phyloP scores from a whole-genome alignment of 2,329 filamentous ascomycete genomes.

The Zymoseptoria passerinii region DNA sequence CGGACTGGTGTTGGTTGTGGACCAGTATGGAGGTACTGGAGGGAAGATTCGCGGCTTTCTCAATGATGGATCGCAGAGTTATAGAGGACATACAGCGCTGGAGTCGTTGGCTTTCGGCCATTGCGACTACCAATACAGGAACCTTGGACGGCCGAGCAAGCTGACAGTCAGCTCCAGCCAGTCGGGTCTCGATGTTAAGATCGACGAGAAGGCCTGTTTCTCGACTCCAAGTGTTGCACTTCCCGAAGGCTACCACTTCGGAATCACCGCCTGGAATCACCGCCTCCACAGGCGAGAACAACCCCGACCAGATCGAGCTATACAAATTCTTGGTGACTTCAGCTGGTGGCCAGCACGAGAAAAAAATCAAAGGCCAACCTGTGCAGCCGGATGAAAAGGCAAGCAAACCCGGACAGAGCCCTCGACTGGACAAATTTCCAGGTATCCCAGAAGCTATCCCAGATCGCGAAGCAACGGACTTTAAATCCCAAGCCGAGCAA shows the following conservation, averaged over 20 bases:
- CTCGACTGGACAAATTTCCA: conserved; percentile 30
- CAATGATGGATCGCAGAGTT: conserved; percentile 81
- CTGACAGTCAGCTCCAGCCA: conserved; percentile 61
- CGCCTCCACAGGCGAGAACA: conserved; percentile 72
- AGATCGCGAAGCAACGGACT: conserved; percentile 27
- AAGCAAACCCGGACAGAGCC: conserved; percentile 14
- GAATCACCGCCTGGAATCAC: conserved; percentile 82
- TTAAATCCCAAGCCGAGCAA: conserved; percentile 48
- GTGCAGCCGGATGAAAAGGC: conserved; percentile 25
- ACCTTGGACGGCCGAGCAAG: conserved; percentile 74
- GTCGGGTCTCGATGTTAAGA: conserved; percentile 62
- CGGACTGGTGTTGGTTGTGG: conserved; percentile 78
- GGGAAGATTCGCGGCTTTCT: conserved; percentile 87
- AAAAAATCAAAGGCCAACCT: conserved; percentile 23
- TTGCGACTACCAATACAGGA: conserved; percentile 84
- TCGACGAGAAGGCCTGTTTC: conserved; percentile 79
- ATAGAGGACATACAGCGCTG: conserved; percentile 63
- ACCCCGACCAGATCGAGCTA: conserved; percentile 87
- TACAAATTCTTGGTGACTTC: conserved; percentile 73
- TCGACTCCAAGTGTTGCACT: conserved; percentile 68
- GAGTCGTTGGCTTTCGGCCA: conserved; percentile 88
- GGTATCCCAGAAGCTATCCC: conserved; percentile 36
- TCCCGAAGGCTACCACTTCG: conserved; percentile 72
- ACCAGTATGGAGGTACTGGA: conserved; percentile 67
- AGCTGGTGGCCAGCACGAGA: conserved; percentile 25